Conservation (phyloP, 1,139 yeast genomes). For the Lodderomyces jiufengensis region DNA sequence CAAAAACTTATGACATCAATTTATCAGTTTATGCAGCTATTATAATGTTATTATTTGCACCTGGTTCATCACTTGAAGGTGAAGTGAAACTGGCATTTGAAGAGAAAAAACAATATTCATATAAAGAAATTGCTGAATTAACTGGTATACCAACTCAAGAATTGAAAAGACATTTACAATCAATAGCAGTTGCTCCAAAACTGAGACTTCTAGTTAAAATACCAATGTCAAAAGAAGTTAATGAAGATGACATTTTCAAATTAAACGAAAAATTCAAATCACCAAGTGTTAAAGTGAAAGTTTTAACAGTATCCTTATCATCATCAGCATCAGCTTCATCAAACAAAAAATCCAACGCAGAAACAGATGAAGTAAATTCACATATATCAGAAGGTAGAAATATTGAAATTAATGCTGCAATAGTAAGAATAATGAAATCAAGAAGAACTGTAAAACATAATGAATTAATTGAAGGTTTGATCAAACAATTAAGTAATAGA, state of each 20-base stretch:
- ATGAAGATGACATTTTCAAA: conserved; percentile 58
- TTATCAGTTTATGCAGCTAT: conserved; percentile 80
- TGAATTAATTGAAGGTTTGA: conserved; percentile 63
- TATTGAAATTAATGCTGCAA: conserved; percentile 78
- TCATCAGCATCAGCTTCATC: conserved; percentile 21
- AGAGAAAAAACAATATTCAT: conserved; percentile 38
- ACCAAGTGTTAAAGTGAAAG: conserved; percentile 69
- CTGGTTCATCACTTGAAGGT: conserved; percentile 46
- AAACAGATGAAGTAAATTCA: conserved; percentile 32
- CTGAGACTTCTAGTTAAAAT: conserved; percentile 66
- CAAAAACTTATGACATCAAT: conserved; percentile 72
- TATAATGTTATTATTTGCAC: conserved; percentile 69
- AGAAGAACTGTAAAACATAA: conserved; percentile 60
- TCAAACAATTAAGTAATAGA: conserved; percentile 57
- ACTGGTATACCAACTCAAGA: conserved; percentile 76
- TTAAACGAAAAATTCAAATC: conserved; percentile 72
- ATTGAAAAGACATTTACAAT: conserved; percentile 71
- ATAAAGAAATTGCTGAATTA: conserved; percentile 56
- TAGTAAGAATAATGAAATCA: conserved; percentile 84
- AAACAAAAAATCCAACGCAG: conserved; percentile 37
- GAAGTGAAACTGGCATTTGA: conserved; percentile 39
- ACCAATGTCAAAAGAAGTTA: conserved; percentile 75
- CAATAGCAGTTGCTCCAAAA: conserved; percentile 81
- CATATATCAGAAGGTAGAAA: conserved; percentile 44
- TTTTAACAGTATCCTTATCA: conserved; percentile 59